Evolutionary conservation across 2,329 filamentous ascomycete genomes (phyloP), one percentile per base, ranked within the genome.

Genomic region (Diaporthe sp.): DNA sequence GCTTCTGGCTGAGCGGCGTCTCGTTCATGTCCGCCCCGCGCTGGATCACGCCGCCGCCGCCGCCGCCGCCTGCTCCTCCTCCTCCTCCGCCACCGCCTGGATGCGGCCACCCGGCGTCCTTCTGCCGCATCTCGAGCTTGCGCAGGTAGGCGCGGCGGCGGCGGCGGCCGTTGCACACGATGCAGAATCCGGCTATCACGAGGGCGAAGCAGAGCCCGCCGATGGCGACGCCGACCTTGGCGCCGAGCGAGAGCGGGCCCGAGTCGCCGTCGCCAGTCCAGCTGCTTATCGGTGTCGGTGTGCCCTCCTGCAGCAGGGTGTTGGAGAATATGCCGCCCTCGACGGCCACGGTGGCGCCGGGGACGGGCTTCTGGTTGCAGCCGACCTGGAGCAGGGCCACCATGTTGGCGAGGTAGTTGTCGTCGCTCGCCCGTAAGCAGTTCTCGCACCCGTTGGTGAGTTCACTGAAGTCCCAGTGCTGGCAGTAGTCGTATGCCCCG

Each of bases 191-290:
- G 12, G 84, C 78, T 1, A 88, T 17, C 10, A 84, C 80, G 4
- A 93, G 84, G 5, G 91, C 22, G 0, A 89, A 71, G 9, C 86
- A 84, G 0, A 92, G 78, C 0, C 84, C 87, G 7, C 87, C 90
- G 31, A 90, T 84, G 19, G 87, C 89, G 71, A 93, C 89, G 77
- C 90, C 91, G 0, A 92, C 90, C 73, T 91, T 90, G 17, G 86
- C 88, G 6, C 88, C 89, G 1, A 92, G 83, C 2, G 83, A 86
- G 10, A 93, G 80, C 0, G 89, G 85, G 0, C 88, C 87, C 79
- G 87, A 86, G 42, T 85, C 81, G 0, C 85, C 83, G 55, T 85
- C 77, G n/a, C 87, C 81, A 0, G 83, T 82, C 46, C 87, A 80
- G 0, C 82, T 81, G 10, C 85, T 82, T 0, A 83, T 83, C 0